Conservation (phyloP, 192 early-diverging fungal species). For the Gaertneriomyces sp. region DNA sequence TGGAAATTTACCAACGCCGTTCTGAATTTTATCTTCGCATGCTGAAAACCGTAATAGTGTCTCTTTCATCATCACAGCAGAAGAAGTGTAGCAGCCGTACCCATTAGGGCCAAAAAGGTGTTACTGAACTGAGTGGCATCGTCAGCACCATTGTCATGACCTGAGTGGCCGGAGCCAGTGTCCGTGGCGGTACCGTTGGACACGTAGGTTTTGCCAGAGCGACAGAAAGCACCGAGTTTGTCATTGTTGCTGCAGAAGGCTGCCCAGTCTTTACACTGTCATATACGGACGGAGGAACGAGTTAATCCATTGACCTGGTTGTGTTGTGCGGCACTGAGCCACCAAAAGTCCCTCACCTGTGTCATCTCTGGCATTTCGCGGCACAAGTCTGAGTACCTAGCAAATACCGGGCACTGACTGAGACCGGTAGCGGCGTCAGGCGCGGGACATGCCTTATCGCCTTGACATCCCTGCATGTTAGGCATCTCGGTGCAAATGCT, state of each 20-base stretch:
- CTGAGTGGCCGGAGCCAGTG: no score
- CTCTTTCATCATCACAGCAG: no score
- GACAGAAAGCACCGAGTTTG: neutral
- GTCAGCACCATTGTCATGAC: no score
- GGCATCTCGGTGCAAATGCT: constrained; percentile 4
- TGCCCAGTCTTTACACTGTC: constrained; percentile 8
- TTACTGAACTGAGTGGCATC: no score
- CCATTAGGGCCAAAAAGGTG: no score
- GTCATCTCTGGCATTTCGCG: constrained; percentile 11
- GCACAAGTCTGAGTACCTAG: neutral
- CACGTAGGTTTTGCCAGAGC: neutral
- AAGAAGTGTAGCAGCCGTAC: no score
- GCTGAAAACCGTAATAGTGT: no score
- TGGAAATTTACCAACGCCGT: no score
- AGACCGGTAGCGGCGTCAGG: constrained; percentile 2
- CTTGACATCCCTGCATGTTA: constrained; percentile 5
- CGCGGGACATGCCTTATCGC: neutral
- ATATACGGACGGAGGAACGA: neutral
- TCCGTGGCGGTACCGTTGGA: no score
- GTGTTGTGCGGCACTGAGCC: neutral
- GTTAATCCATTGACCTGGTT: neutral
- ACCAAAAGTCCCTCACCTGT: neutral
- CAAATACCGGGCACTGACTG: neutral
- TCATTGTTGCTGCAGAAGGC: neutral
- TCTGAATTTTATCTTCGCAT: no score